Evolutionary conservation across 352 stramenopile species (phyloP).

Genomic region (Phytophthora meadii): DNA sequence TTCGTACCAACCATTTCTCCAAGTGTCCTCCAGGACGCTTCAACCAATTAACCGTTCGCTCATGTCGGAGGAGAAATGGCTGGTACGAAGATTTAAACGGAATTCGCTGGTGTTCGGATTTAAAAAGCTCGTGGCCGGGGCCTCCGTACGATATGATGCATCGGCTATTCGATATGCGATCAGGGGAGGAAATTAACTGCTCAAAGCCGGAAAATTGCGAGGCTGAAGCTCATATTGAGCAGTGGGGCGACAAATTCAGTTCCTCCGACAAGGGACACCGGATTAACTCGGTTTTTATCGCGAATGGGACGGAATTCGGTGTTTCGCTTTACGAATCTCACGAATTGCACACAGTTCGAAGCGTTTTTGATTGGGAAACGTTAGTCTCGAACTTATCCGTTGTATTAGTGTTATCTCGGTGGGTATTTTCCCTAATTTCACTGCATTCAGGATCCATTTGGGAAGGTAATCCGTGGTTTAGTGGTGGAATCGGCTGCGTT

Average conservation of each 20-base stretch:
- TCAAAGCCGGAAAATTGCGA: background rate
- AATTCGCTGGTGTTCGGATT: background rate
- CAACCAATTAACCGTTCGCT: background rate
- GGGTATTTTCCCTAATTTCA: slow-evolving; percentile 14
- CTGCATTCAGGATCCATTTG: slow-evolving; percentile 8
- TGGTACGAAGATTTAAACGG: background rate
- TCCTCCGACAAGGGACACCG: no score
- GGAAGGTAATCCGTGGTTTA: slow-evolving; percentile 5
- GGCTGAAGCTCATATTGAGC: background rate
- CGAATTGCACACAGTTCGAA: slow-evolving; percentile 3
- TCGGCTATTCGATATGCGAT: background rate
- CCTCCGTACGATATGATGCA: background rate
- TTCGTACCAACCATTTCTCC: background rate
- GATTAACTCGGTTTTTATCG: slow-evolving; percentile 12
- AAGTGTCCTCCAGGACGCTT: background rate
- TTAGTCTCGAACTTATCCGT: slow-evolving; percentile 15
- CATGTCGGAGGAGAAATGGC: background rate
- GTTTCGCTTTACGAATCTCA: background rate
- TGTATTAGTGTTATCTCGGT: slow-evolving; percentile 13
- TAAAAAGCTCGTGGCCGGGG: background rate
- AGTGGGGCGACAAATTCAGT: background rate
- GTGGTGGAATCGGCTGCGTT: slow-evolving; percentile 24
- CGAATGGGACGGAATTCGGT: slow-evolving; percentile 3
- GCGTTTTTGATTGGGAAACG: background rate
- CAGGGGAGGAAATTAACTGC: background rate